Conservation (phyloP, 2,329 filamentous ascomycete genomes). For the Alternaria rosae region DNA sequence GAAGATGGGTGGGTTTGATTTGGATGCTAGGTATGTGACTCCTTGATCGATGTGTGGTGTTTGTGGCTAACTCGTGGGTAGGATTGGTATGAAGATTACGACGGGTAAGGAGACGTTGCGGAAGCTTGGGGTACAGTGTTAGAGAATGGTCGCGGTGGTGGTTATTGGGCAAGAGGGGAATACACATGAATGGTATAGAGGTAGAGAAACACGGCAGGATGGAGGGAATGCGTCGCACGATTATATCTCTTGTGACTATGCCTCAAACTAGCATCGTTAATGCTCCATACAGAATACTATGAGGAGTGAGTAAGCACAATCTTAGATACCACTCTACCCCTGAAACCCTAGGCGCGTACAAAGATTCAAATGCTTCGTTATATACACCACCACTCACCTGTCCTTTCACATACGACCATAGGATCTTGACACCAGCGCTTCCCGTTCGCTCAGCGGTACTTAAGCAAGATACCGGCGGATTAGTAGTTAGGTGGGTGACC, state of each 20-base stretch:
- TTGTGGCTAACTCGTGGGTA: slow-evolving; percentile 20
- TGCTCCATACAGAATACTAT: too few species aligned
- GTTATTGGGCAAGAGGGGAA: not conserved
- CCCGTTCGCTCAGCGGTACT: too few species aligned
- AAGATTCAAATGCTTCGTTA: too few species aligned
- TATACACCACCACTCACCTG: too few species aligned
- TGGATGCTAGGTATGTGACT: slow-evolving; percentile 68
- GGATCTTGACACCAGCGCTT: too few species aligned
- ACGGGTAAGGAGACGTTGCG: slow-evolving; percentile 71
- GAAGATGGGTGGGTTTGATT: slow-evolving; percentile 73
- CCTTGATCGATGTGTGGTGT: not conserved
- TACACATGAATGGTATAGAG: too few species aligned
- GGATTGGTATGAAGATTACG: slow-evolving; percentile 74
- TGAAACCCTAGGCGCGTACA: too few species aligned
- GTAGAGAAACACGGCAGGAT: not conserved
- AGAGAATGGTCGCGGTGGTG: not conserved
- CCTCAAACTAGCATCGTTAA: not conserved
- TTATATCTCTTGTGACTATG: not conserved
- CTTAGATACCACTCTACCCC: too few species aligned
- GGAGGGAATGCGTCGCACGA: not conserved
- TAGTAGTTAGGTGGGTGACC: too few species aligned
- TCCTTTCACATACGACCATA: too few species aligned
- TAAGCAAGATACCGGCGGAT: too few species aligned
- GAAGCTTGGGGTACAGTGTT: slow-evolving; percentile 37
- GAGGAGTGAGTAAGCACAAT: too few species aligned